Base-by-base conservation (phyloP, 1,139 yeast species). In the Blastobotrys serpentis region DNA sequence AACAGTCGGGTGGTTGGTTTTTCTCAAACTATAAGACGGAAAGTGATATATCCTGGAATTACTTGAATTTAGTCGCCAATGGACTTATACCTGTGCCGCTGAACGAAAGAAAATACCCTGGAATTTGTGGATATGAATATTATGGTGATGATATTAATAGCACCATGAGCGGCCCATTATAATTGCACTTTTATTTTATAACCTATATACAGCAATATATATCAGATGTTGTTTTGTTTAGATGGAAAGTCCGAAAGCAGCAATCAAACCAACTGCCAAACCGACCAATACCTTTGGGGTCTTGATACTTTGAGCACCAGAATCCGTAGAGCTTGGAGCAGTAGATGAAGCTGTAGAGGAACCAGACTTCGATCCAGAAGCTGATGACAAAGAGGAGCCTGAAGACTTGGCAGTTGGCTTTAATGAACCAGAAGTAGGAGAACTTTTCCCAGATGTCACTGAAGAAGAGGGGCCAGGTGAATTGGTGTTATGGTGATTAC, bases 21-120 rank as follows among this genome's bases (percentile, higher is more conserved):
- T 86, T 84, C 73, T 90, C 98, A 81, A 84, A 66, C 26, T 89
- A 85, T 81, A 89, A 88, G 73, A 85, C 95, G 23, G 98, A 90
- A 66, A 68, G 70, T 59, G 79, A 92, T 17, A 66, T 84, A 46
- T 97, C 89, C 64, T 90, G 97, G 97, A 95, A 87, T 70, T 74
- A 86, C 67, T 72, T 74, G 52, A 73, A 74, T 53, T 76, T 89
- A 59, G 70, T 77, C 13, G 71, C 68, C 34, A 65, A 74, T 50
- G 85, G 80, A 22, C 63, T 88, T 45, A 83, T 90, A 76, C 97
- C 97, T 7, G 19, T 18, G 3, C 40, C 40, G 4, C 13, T 36
- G 22, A 13, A 36, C 25, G 25, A 36, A n/a, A 36, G 40, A 19
- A 36, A 36, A 19, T 36, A 36, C 13, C 23, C 25, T 4, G 40